Percentiles rank a stretch among this genome's conserved stretches.
Evolutionary conservation across 2,329 filamentous ascomycete genomes (phyloP).

Genomic region (Apiospora rasikravindrae): DNA sequence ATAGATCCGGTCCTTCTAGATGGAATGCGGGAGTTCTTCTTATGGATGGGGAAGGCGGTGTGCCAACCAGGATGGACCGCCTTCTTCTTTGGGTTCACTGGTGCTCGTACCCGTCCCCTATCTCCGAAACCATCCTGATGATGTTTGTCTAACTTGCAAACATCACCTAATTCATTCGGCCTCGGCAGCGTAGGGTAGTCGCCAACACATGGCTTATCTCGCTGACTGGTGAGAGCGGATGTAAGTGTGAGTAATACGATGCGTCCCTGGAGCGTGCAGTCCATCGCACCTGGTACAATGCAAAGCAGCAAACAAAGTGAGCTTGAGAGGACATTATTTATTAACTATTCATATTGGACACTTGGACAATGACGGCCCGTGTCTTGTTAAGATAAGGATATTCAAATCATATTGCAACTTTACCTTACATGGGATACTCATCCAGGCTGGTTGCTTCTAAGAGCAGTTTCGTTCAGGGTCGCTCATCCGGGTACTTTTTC

Average conservation of each 20-base stretch:
- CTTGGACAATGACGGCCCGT: neutral
- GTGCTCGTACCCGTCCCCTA: too few relatives aligned
- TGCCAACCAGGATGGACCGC: neutral
- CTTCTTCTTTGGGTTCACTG: neutral
- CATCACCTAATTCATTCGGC: too few relatives aligned
- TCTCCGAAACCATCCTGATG: neutral
- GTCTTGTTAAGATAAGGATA: neutral
- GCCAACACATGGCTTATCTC: too few relatives aligned
- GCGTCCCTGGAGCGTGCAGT: neutral
- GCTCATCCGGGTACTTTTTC: slow-evolving; percentile 70
- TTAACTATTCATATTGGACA: neutral
- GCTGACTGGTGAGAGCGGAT: too few relatives aligned
- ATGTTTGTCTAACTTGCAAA: neutral
- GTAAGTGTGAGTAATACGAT: too few relatives aligned
- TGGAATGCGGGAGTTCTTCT: neutral
- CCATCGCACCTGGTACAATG: neutral
- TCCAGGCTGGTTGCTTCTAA: neutral
- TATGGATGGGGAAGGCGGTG: neutral
- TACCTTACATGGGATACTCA: neutral
- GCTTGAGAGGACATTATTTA: neutral
- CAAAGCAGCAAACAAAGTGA: neutral
- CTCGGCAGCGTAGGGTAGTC: too few relatives aligned
- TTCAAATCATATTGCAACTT: neutral
- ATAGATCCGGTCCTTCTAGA: slow-evolving; percentile 17
- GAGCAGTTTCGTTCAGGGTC: slow-evolving; percentile 41